These are phyloP conservation scores for Apiospora sp. DNA, from an alignment of 2,329 filamentous ascomycete species.

Conservation along the genomic window DNA sequence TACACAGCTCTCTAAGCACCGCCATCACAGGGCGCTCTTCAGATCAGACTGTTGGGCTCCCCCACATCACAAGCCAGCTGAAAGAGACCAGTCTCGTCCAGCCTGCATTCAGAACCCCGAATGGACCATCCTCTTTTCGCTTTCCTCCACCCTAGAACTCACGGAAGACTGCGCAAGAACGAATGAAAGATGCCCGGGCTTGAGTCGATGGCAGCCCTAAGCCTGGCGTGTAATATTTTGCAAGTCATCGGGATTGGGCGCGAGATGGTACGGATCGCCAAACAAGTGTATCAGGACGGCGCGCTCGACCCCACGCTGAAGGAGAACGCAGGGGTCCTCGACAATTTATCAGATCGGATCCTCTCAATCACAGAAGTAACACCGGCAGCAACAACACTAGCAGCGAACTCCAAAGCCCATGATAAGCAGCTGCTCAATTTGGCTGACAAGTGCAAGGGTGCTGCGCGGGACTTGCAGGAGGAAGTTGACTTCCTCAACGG, in stretches of 20 bases:
- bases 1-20: no score
- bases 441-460: slow-evolving; percentile 5
- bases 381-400: background rate
- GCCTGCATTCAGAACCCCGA: no score
- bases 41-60: no score
- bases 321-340: background rate
- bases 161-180: no score
- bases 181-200: slow-evolving; percentile 30
- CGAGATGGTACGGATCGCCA: slow-evolving; percentile 32
- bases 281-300: slow-evolving; percentile 31
- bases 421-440: background rate
- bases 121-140: no score
- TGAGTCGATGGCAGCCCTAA: slow-evolving; percentile 31
- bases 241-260: slow-evolving; percentile 35
- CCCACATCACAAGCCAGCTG: no score
- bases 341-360: background rate
- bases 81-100: no score
- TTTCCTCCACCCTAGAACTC: no score
- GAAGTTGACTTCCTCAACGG: slow-evolving; percentile 26
- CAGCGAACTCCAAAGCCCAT: background rate
- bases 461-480: slow-evolving; percentile 27
- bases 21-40: no score
- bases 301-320: slow-evolving; percentile 5
- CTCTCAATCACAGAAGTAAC: background rate
- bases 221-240: slow-evolving; percentile 38